These are phyloP conservation scores for maize (Zea mays) DNA, from an alignment of 176 grass and related monocot genomes.

Conservation along the genomic window Zm-B73-REFERENCE-NAM-5.0 NC_050099.1:11330001-11330500, in stretches of 20 bases:
- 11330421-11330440: neutral
- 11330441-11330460: neutral
- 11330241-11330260: neutral
- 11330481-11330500: neutral
- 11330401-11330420: neutral
- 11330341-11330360: neutral
- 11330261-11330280: neutral
- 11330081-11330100: constrained; percentile 86
- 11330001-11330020: neutral
- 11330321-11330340: neutral
- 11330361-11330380: neutral
- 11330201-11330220: neutral
- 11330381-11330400: neutral
- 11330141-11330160: neutral
- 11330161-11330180: constrained; percentile 7
- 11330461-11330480: neutral
- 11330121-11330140: constrained; percentile 71
- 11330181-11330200: neutral
- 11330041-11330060: constrained; percentile 80
- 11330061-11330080: constrained; percentile 94
- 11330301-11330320: neutral
- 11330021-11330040: constrained; percentile 60
- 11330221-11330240: neutral
- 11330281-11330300: neutral
- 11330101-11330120: constrained; percentile 78